phyloP scores from a whole-genome alignment of 2,329 filamentous ascomycete species.

The Lasiodiplodia sp. region DNA sequence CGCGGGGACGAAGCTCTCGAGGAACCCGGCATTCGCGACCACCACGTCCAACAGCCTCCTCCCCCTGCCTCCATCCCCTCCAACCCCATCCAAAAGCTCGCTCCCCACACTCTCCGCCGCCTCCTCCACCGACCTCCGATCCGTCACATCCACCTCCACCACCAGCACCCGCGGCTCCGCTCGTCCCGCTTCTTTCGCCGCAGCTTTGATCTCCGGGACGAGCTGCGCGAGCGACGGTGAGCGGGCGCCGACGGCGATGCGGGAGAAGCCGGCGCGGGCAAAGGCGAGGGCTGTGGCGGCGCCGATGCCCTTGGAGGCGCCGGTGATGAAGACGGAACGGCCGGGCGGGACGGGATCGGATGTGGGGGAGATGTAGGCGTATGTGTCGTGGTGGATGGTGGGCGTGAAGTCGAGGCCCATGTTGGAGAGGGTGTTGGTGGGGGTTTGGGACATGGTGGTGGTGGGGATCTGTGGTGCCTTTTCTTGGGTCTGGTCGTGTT shows the following conservation, averaged over 20 bases:
- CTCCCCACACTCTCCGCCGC: no score
- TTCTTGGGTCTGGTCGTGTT: no score
- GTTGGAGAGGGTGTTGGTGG: neutral
- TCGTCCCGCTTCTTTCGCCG: conserved; percentile 38
- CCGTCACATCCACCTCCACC: conserved; percentile 17
- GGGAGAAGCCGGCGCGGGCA: conserved; percentile 60
- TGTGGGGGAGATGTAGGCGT: conserved; percentile 58
- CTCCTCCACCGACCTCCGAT: no score
- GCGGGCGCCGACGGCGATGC: conserved; percentile 63
- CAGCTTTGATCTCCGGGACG: conserved; percentile 44
- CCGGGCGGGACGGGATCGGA: conserved; percentile 31
- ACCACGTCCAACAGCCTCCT: no score
- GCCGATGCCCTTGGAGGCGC: conserved; percentile 64
- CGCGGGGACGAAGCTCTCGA: no score
- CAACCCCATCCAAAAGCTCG: no score
- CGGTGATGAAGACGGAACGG: conserved; percentile 61
- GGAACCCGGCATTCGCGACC: no score
- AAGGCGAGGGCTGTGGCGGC: conserved; percentile 62
- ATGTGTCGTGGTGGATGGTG: conserved; percentile 57
- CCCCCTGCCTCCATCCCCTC: no score
- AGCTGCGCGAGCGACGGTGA: conserved; percentile 51
- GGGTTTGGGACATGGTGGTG: conserved; percentile 1
- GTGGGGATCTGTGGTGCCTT: neutral
- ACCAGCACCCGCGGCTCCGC: conserved; percentile 51
- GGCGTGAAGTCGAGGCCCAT: conserved; percentile 24